Evolutionary conservation across 208 protist genomes (phyloP), one percentile per base, ranked within the genome.

Genomic region (Acanthamoeba healyi): DNA sequence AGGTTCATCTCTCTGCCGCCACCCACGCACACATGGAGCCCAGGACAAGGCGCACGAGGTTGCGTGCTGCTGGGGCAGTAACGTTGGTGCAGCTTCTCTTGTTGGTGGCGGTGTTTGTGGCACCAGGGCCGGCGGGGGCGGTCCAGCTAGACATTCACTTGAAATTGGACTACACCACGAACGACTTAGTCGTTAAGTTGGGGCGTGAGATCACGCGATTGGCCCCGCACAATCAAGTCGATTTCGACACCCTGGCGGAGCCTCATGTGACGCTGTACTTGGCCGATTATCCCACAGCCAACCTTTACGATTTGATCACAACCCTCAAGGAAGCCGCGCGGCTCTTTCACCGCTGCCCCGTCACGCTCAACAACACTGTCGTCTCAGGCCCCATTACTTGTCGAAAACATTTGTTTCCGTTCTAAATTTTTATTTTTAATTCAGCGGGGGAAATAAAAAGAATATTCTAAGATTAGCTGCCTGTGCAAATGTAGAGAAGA

Each of bases 111-210:
- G 67, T 42, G n/a, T 29, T 34, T 3, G 65, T 77, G 67, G 26
- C 9, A 36, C 7, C 19, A 10, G 6, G 38, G 67, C 44, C n/a
- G 70, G 54, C 63, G 14, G 12, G 10, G 6, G 36, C 74, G 42
- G 36, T 84, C 2, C 74, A 84, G 74, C 74, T 84, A 5, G 74
- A 84, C 74, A 46, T 84, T 56, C 74, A 84, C 44, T 4, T 84
- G 3, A 84, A 84, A 36, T 22, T 84, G 12, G 74, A 84, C 24
- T 22, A 1, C 15, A 42, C 74, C 9, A 84, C 74, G 22, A 84
- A 84, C 42, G 74, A 84, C 19, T 36, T 84, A 22, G 74, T 84
- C 26, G 19, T 84, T 38, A 26, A 56, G 40, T 58, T 84, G n/a
- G 74, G 74, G 7, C 74, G 74, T 3, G 42, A 84, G 74, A 84